Conservation (phyloP, 495 filamentous ascomycete species). For the Penicillium herquei region DNA sequence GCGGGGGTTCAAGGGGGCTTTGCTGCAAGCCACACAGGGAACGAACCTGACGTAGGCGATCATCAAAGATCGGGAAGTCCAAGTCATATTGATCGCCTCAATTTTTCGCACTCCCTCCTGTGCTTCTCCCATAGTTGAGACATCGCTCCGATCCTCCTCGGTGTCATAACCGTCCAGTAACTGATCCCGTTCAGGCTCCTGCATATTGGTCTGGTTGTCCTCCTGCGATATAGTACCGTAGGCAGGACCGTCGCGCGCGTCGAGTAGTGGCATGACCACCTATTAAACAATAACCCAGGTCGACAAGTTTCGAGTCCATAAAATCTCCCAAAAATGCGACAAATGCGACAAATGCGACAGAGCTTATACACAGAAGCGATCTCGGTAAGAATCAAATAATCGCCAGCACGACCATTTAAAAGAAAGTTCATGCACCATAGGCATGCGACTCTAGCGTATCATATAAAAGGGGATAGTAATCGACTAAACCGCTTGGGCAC, state of each 20-base stretch:
- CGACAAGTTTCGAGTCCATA: not conserved
- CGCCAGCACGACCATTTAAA: constrained; percentile 11
- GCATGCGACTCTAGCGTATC: constrained; percentile 14
- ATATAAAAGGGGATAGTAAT: constrained; percentile 21
- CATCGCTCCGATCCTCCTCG: constrained; percentile 24
- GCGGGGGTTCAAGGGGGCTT: constrained; percentile 5
- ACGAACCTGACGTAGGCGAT: constrained; percentile 56
- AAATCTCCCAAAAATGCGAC: not conserved
- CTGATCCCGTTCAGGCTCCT: constrained; percentile 35
- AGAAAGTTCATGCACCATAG: constrained; percentile 22
- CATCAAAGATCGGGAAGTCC: constrained; percentile 51
- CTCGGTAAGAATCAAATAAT: constrained; percentile 5
- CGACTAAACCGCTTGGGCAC: constrained; percentile 17
- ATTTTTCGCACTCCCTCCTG: constrained; percentile 57
- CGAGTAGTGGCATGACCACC: constrained; percentile 40
- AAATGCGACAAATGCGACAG: not conserved
- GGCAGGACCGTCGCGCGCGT: constrained; percentile 33
- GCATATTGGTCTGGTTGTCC: constrained; percentile 10
- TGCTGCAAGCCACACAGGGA: constrained; percentile 9
- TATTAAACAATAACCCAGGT: not conserved
- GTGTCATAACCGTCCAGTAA: constrained; percentile 34
- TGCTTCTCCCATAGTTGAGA: constrained; percentile 32
- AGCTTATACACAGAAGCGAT: constrained; percentile 4
- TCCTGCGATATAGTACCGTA: constrained; percentile 36
- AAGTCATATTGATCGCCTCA: constrained; percentile 56